Conservation (phyloP, 768 basidiomycete genomes). For the Ramaria sp. region DNA sequence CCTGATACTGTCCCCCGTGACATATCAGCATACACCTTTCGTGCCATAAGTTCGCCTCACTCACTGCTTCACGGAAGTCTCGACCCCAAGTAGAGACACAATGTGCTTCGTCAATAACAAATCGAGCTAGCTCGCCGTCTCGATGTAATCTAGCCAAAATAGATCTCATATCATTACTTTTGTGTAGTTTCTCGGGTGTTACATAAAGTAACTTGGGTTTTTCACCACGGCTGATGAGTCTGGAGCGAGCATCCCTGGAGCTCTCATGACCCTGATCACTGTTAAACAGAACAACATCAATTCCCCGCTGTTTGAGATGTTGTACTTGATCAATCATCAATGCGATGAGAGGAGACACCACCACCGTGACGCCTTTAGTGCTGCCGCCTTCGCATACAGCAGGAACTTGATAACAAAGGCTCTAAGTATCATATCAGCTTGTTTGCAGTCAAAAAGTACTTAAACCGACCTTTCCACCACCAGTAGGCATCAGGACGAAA, state of each 20-base stretch:
- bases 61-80: conserved; percentile 77
- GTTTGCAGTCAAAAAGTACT: conserved; percentile 28
- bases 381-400: conserved; percentile 65
- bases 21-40: not conserved
- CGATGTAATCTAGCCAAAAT: conserved; percentile 51
- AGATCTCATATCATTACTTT: conserved; percentile 42
- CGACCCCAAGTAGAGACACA: conserved; percentile 93
- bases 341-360: conserved; percentile 80
- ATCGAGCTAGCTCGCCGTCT: conserved; percentile 57
- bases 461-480: conserved; percentile 83
- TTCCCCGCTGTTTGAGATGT: conserved; percentile 46
- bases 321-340: conserved; percentile 86
- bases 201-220: conserved; percentile 72
- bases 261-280: conserved; percentile 34
- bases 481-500: conserved; percentile 94
- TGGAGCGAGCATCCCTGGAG: conserved; percentile 27
- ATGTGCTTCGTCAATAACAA: conserved; percentile 96
- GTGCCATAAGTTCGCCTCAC: conserved; percentile 15
- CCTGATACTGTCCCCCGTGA: conserved; percentile 42
- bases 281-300: conserved; percentile 63
- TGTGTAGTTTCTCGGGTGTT: conserved; percentile 81
- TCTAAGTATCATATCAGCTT: conserved; percentile 8
- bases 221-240: conserved; percentile 29
- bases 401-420: conserved; percentile 52
- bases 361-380: conserved; percentile 76